Evolutionary conservation across 257 asterid genomes (phyloP), one percentile per base, ranked within the genome.

Genomic region (Forsythia viridissima): DNA sequence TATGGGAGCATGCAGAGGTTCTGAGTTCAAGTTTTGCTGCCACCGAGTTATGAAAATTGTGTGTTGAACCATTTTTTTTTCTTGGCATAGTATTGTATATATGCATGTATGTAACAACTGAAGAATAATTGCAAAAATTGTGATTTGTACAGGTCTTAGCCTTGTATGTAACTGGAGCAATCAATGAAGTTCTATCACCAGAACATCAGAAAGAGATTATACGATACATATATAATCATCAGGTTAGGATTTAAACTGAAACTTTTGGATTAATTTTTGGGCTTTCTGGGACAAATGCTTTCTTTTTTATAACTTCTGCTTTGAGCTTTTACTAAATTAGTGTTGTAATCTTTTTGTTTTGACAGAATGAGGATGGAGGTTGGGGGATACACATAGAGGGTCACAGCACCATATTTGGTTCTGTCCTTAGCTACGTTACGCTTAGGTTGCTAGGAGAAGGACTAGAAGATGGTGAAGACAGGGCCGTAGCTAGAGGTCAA

Each of bases 331-430:
- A n/a, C 20, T 18, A 18, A 63, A 18, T 44, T 10, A 44, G 52
- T 44, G 52, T 44, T 2, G 52, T 43, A 13, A 43, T 44, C 6
- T 5, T 30, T 30, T 30, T 30, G 34, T 71, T 39, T 38, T 77
- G 40, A 71, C 57, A 89, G 92, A 89, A 84, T 75, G 88, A 85
- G 74, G 93, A 89, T 82, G 91, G 91, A 5, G 93, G 90, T 38
- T 89, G 93, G 93, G 93, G 90, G 12, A 39, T 84, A 24, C 87
- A 85, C 34, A 76, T 89, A n/a, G 87, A 83, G 74, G 89, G 91
- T 36, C 80, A 78, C 46, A 89, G 91, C 79, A 72, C 89, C 4
- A 57, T 87, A 16, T 78, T 89, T 59, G 84, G 88, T 51, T 82
- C 90, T 0, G 48, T 72, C 8, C 77, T 89, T 2, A 87, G 73